Base-by-base conservation (phyloP, 257 asterid genomes). In the Galeopsis tetrahit region DNA sequence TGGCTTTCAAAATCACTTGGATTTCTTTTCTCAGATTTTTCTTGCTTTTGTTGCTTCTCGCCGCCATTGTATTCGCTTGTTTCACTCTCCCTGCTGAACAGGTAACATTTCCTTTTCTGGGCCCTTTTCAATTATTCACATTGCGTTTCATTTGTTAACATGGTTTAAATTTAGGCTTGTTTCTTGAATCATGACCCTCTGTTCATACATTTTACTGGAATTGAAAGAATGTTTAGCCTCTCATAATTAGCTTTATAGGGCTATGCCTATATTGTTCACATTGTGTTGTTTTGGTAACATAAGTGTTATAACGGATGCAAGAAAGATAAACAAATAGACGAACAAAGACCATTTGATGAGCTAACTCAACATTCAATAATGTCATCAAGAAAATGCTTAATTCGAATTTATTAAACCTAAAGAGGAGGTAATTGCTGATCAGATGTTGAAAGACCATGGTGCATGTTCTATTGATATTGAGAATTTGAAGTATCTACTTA, bases 1-100 rank as follows among this genome's bases (percentile, higher is more conserved):
- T 89, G 98, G 87, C 84, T 39, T 88, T 76, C 79, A 82, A 73
- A 60, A 57, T 92, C 60, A 78, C 68, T 74, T 86, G 92, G 94
- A 73, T 74, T 70, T 84, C 92, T 10, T 55, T 83, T 61, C 62
- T 85, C 68, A 90, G 79, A 80, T 38, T 83, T 5, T 77, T 85
- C 39, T 78, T 85, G 83, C 86, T 88, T 68, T 48, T 85, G 42
- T 77, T 82, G 68, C 94, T 92, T 38, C 53, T 88, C 42, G 84
- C 84, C 11, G 92, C 86, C 52, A 84, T 88, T 85, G 82, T 71
- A 72, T 77, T 85, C 36, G 96, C 92, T 77, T 92, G 89, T 81
- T 82, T 86, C 85, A 92, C 96, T 63, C 94, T 92, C 64, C 98
- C 98, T 13, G 71, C 86, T 58, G 96, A 92, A 79, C 84, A 90